These are phyloP conservation scores for Linum usitatissimum DNA, from an alignment of 345 rosid species.

Conservation along the genomic window DNA sequence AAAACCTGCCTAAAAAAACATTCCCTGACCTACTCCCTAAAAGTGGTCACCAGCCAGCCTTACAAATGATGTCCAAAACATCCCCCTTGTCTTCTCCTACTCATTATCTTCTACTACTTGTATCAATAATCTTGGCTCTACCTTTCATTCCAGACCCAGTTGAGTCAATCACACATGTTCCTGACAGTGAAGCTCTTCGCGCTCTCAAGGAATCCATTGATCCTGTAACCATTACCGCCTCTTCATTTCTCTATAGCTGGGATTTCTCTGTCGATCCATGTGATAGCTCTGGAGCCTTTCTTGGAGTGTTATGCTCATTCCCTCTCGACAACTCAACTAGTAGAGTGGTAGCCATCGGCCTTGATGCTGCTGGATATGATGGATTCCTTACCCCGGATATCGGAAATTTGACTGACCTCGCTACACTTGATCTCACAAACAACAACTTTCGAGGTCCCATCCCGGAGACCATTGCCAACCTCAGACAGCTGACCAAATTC, in stretches of 20 bases:
- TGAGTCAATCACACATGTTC: background rate
- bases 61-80: background rate
- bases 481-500: constrained; percentile 33
- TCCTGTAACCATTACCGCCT: constrained; percentile 32
- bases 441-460: constrained; percentile 50
- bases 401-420: constrained; percentile 46
- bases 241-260: constrained; percentile 44
- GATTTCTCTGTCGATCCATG: constrained; percentile 49
- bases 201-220: constrained; percentile 29
- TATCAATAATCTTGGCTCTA: background rate
- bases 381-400: constrained; percentile 34
- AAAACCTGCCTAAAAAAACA: background rate
- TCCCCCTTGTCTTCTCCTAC: background rate
- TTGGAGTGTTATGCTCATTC: constrained; percentile 40
- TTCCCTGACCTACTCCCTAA: background rate
- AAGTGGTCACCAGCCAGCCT: background rate
- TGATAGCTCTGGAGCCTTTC: constrained; percentile 18
- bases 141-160: background rate
- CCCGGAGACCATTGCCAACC: constrained; percentile 33
- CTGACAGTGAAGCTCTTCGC: constrained; percentile 34
- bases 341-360: constrained; percentile 32
- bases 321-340: constrained; percentile 30
- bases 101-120: background rate
- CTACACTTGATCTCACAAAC: constrained; percentile 27
- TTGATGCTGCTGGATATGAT: constrained; percentile 44